Conservation (phyloP, 352 stramenopile species). For the Phytopythium chamaehyphon region DNA sequence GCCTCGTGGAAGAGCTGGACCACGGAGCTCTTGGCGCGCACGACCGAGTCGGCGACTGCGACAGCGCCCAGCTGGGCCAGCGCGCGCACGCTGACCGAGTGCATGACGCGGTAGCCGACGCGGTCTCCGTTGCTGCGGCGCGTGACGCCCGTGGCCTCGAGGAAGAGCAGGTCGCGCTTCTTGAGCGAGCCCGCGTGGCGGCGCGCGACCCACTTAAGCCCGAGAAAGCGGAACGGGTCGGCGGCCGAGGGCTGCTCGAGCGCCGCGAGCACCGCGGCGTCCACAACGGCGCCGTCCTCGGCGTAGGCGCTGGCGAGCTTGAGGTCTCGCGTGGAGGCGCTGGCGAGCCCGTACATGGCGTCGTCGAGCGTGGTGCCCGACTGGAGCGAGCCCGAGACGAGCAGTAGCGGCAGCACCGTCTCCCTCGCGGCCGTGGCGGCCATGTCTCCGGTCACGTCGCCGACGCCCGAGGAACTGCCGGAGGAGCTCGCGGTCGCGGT, state of each 20-base stretch:
- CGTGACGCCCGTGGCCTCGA: conserved; percentile 44
- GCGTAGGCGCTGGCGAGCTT: conserved; percentile 53
- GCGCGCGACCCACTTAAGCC: conserved; percentile 50
- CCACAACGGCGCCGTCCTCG: conserved; percentile 26
- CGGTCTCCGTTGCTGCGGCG: conserved; percentile 27
- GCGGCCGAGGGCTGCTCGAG: conserved; percentile 30
- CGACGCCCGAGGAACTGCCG: background rate
- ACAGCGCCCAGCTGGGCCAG: conserved; percentile 25
- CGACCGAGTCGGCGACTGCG: conserved; percentile 27
- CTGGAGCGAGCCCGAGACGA: conserved; percentile 38
- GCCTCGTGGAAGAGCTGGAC: conserved; percentile 48
- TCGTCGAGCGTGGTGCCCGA: conserved; percentile 44
- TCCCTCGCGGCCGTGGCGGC: conserved; percentile 12
- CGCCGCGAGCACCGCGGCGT: conserved; percentile 37
- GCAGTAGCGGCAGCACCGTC: conserved; percentile 30
- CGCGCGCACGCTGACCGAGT: conserved; percentile 59
- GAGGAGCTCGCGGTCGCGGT: background rate
- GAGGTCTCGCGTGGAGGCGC: conserved; percentile 47
- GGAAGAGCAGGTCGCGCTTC: conserved; percentile 46
- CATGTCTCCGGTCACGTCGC: conserved; percentile 1
- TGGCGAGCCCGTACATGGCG: conserved; percentile 51
- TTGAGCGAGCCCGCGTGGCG: conserved; percentile 34
- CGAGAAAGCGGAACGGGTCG: conserved; percentile 52
- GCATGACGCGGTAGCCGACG: conserved; percentile 56
- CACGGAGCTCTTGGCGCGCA: conserved; percentile 39